phyloP scores from a whole-genome alignment of 305 asterid species.

The Fraxinus latifolia region DNA sequence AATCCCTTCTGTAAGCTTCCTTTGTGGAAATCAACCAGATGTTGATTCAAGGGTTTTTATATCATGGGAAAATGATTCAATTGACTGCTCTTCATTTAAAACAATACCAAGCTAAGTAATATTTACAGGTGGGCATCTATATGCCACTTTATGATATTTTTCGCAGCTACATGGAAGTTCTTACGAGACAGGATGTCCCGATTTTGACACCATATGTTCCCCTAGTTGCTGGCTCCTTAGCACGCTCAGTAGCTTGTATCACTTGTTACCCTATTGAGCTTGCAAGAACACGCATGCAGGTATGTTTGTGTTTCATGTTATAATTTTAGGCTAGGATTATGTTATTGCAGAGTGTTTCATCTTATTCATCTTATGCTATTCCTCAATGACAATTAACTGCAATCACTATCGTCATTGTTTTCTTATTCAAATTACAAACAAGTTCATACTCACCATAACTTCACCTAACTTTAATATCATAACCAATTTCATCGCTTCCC shows the following conservation, averaged over 20 bases:
- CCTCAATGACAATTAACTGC: background rate
- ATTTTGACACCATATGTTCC: constrained; percentile 62
- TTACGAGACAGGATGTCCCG: constrained; percentile 50
- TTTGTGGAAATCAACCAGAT: background rate
- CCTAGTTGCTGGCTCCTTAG: constrained; percentile 73
- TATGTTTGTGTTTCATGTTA: constrained; percentile 17
- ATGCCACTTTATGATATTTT: constrained; percentile 89
- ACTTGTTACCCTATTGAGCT: constrained; percentile 90
- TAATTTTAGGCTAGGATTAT: background rate
- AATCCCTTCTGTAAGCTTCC: constrained; percentile 61
- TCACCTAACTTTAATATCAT: background rate
- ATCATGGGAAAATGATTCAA: background rate
- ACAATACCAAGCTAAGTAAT: background rate
- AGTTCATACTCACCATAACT: background rate
- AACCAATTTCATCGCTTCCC: background rate
- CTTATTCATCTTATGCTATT: background rate
- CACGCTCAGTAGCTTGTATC: constrained; percentile 80
- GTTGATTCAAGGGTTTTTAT: constrained; percentile 16
- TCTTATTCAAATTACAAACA: background rate
- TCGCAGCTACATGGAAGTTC: constrained; percentile 60
- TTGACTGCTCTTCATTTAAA: background rate
- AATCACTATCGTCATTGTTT: background rate
- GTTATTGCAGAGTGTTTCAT: background rate
- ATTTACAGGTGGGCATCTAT: constrained; percentile 78
- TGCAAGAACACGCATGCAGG: constrained; percentile 98